Evolutionary conservation across 306 rosid species (phyloP).

Genomic region (Crotalaria pallida): DNA sequence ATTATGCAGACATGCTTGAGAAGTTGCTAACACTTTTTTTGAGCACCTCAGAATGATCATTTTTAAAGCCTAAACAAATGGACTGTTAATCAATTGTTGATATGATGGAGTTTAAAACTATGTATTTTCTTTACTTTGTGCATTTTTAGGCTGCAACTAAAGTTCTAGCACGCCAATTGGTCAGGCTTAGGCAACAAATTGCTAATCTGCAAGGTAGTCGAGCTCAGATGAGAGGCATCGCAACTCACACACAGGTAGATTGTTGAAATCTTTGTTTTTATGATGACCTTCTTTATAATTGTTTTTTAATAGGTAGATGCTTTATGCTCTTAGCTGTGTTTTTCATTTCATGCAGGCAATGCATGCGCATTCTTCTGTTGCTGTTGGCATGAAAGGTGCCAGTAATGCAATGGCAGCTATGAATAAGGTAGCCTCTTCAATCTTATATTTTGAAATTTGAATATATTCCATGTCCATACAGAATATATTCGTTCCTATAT

Average conservation of each 20-base stretch:
- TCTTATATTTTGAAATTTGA: not conserved
- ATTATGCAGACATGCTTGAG: not conserved
- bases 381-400: conserved; percentile 93
- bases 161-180: conserved; percentile 82
- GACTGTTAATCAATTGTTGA: not conserved
- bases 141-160: conserved; percentile 79
- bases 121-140: conserved; percentile 17
- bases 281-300: not conserved
- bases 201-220: conserved; percentile 97
- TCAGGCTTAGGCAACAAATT: conserved; percentile 94
- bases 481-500: not conserved
- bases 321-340: conserved; percentile 15
- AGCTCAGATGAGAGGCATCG: conserved; percentile 99
- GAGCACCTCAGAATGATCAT: too few species aligned
- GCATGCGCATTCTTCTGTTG: conserved; percentile 92
- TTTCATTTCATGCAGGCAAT: conserved; percentile 62
- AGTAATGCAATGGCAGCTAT: conserved; percentile 81
- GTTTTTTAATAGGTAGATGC: not conserved
- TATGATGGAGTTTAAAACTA: not conserved
- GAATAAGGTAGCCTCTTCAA: conserved; percentile 57
- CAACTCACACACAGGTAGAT: conserved; percentile 93
- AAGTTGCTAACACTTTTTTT: too few species aligned
- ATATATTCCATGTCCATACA: not conserved
- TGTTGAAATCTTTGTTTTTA: conserved; percentile 6
- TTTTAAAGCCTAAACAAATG: too few species aligned